Evolutionary conservation across 495 filamentous ascomycete genomes (phyloP).

Genomic region (Usnea hakonensis): DNA sequence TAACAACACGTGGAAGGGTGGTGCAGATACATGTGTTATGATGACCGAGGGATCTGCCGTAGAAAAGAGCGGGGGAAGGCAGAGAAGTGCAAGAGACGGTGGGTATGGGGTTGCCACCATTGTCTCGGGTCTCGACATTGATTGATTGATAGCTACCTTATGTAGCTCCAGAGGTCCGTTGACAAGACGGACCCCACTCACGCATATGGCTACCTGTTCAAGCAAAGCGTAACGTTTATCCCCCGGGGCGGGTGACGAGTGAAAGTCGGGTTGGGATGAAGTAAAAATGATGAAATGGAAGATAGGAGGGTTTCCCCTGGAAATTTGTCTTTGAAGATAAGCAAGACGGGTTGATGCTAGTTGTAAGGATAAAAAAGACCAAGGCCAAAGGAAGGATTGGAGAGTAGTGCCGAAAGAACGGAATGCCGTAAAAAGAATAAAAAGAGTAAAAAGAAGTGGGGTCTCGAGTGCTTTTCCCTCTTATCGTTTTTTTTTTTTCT

Average conservation of each 20-base stretch:
- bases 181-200: not conserved
- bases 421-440: too few relatives aligned
- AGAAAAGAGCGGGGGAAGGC: not conserved
- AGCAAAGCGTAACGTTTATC: slow-evolving; percentile 10
- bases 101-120: too few relatives aligned
- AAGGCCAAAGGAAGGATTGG: not conserved
- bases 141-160: not conserved
- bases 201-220: slow-evolving; percentile 8
- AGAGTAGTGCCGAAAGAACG: not conserved
- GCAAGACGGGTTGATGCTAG: not conserved
- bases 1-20: too few relatives aligned
- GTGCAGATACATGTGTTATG: too few relatives aligned
- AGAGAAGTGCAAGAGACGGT: too few relatives aligned
- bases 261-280: not conserved
- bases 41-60: too few relatives aligned
- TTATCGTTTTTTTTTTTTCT: too few relatives aligned
- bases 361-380: not conserved
- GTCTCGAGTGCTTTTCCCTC: too few relatives aligned
- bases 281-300: too few relatives aligned
- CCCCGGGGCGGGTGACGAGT: not conserved
- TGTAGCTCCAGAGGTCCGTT: not conserved
- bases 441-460: too few relatives aligned
- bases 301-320: too few relatives aligned
- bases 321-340: not conserved
- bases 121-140: not conserved